Percentiles rank a stretch among this genome's conserved stretches.
phyloP scores from a whole-genome alignment of 257 asterid genomes.

The Salvia miltiorrhiza region DNA sequence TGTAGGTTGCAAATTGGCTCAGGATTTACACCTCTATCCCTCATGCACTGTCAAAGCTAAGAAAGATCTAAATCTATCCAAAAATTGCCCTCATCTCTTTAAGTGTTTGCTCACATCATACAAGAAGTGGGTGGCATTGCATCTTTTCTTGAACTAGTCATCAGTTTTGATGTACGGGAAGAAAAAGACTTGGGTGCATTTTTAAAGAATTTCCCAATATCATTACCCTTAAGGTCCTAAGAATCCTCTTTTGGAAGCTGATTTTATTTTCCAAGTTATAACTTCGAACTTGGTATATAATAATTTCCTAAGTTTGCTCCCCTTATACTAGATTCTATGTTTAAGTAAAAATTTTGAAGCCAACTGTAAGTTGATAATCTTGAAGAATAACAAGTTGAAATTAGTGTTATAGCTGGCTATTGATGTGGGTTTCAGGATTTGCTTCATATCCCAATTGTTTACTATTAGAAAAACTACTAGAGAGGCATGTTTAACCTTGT shows the following conservation, averaged over 20 bases:
- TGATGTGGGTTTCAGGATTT: slow-evolving; percentile 11
- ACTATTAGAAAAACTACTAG: neutral
- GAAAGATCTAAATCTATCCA: neutral
- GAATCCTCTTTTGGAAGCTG: neutral
- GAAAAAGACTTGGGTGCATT: neutral
- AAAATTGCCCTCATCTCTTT: neutral
- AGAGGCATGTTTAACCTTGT: neutral
- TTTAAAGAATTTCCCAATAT: neutral
- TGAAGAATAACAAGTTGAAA: neutral
- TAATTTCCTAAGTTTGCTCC: neutral
- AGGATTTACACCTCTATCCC: neutral
- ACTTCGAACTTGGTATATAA: neutral
- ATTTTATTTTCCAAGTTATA: neutral
- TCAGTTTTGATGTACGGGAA: neutral
- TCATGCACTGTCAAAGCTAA: neutral
- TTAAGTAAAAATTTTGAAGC: neutral
- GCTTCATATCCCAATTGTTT: neutral
- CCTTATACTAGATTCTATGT: neutral
- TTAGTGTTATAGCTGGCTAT: neutral
- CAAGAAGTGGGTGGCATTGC: neutral
- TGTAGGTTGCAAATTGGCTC: neutral
- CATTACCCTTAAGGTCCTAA: neutral
- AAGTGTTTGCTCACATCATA: neutral
- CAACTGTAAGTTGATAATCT: slow-evolving; percentile 12
- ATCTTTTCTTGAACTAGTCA: neutral